Evolutionary conservation across 225 moss, liverwort and hornwort species (phyloP), one percentile per base, ranked within the genome.

Genomic region (Rhytidiadelphus loreus): DNA sequence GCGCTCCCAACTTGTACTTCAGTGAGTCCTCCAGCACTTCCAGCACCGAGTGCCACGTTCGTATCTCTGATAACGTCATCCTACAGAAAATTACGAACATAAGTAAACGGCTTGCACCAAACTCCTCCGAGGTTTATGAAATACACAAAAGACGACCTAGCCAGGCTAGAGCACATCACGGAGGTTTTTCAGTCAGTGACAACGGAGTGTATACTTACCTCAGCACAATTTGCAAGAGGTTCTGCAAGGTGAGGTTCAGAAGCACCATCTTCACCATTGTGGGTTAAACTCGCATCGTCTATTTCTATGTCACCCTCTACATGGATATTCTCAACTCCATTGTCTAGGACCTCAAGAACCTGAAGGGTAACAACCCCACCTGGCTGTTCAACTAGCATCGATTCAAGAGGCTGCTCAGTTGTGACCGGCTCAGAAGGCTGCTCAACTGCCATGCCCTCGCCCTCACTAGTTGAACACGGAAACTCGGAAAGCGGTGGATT

Each of bases 1-100:
- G 84, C 87, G 56, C 86, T 89, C 53, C 88, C 92, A 59, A 93
- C 85, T 88, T 80, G 89, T 11, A 93, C 88, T 43, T 94, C 92
- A 60, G 94, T 91, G 23, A 92, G 77, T 55, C 65, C 91, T 46
- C 75, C 92, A 14, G 87, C 79, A 77, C 87, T 89, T 90, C 83
- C 86, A 72, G 44, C 65, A 39, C 87, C 87, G 32, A 73, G 25
- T 25, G 73, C 76, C 39, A 81, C 58, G 72, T 28, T 56, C 52
- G 86, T 41, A 80, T 86, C 87, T 61, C 87, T 80, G 50, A 61
- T 63, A 68, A 37, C 72, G 69, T 73, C 84, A 82, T 66, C 90
- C 94, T 94, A 87, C 87, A 93, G 74, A 70, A n/a, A 72, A 74
- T 80, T 25, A 62, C 46, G 43, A 61, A 23, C 12, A 63, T 85